These are phyloP conservation scores for Acer campestre DNA, from an alignment of 345 rosid species.

Conservation along the genomic window DNA sequence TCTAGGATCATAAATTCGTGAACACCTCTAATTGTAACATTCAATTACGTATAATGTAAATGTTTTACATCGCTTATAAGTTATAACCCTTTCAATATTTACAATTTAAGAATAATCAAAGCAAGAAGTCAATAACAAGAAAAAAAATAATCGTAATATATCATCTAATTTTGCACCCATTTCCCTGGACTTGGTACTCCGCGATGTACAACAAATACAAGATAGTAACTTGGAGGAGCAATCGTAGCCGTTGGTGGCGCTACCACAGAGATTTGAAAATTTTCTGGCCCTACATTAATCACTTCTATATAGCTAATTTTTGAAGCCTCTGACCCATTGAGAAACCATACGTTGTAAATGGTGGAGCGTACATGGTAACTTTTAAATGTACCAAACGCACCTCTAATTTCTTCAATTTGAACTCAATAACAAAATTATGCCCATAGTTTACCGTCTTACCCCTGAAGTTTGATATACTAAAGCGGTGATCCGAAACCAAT, in stretches of 20 bases:
- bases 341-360: constrained; percentile 52
- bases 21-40: no score
- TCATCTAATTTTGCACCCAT: constrained; percentile 38
- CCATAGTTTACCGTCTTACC: constrained; percentile 9
- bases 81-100: neutral
- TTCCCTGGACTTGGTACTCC: constrained; percentile 38
- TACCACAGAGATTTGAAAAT: neutral
- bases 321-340: constrained; percentile 52
- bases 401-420: neutral
- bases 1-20: no score
- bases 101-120: neutral
- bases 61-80: no score
- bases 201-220: constrained; percentile 35
- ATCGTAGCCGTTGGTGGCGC: constrained; percentile 35
- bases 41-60: no score
- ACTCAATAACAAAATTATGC: constrained; percentile 14
- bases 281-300: neutral
- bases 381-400: constrained; percentile 3
- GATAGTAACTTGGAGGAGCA: constrained; percentile 45
- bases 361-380: constrained; percentile 37
- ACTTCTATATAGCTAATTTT: constrained; percentile 18
- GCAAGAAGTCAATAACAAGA: neutral
- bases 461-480: neutral
- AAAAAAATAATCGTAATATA: neutral
- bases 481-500: constrained; percentile 11